These are phyloP conservation scores for Zymoseptoria crescenta DNA, from an alignment of 2,329 filamentous ascomycete species.

Conservation along the genomic window DNA sequence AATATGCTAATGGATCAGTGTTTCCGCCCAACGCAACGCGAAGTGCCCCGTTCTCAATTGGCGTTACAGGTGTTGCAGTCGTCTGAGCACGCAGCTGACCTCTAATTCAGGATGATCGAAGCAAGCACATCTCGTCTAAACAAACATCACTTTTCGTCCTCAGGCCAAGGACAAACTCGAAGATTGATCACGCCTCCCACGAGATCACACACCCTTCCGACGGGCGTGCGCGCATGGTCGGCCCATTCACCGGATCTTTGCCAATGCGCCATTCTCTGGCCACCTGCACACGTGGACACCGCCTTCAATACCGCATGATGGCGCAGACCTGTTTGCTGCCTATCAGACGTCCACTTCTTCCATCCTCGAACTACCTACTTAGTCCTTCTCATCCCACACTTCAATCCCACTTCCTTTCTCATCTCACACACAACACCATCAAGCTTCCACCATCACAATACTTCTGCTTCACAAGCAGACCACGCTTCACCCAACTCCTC, in stretches of 20 bases:
- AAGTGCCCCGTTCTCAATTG: conserved; percentile 2
- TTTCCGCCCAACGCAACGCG: background rate
- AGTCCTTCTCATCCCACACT: background rate
- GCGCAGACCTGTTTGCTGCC: conserved; percentile 7
- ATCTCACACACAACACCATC: conserved; percentile 1
- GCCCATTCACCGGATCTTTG: background rate
- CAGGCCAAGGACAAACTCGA: background rate
- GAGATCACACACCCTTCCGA: background rate
- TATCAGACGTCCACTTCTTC: background rate
- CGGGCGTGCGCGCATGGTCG: background rate
- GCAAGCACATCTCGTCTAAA: background rate
- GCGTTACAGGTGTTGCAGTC: background rate
- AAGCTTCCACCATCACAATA: background rate
- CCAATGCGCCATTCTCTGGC: background rate
- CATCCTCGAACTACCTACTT: background rate
- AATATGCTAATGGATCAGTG: background rate
- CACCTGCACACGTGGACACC: background rate
- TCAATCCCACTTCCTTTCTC: background rate
- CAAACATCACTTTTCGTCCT: background rate
- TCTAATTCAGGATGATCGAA: background rate
- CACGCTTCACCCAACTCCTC: background rate
- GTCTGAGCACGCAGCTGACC: background rate
- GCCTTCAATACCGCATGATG: conserved; percentile 1
- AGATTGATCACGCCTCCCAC: background rate
- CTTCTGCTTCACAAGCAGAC: background rate